Base-by-base conservation (phyloP, 2,329 filamentous ascomycete genomes). In the Colletotrichum sp. region DNA sequence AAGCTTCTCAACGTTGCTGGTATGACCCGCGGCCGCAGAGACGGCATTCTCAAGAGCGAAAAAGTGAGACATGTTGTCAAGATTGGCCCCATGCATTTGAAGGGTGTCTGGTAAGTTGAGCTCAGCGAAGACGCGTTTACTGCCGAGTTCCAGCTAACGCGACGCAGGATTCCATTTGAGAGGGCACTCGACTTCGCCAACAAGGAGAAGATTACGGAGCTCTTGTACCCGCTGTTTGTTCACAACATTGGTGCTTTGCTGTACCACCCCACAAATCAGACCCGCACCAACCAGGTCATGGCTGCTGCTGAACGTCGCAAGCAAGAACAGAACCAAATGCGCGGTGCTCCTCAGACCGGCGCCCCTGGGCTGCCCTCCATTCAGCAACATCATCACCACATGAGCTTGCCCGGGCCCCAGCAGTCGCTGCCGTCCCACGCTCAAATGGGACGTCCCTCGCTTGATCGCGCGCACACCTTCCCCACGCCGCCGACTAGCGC, bases 141-240 rank as follows among this genome's bases (percentile, higher is more conserved):
- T 5, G 26, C 49, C 21, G 18, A 63, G 44, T 10, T 36, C 8
- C 5, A 24, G 9, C 76, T 77, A 55, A 78, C 32, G 15, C 57
- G n/a, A 9, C n/a, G 28, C 80, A 98, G 96, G 96, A 99, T 99
- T 81, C 97, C 97, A 3, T 99, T 98, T 81, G 97, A 99, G 80
- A 94, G 97, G 79, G 97, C 97, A n/a, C 88, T 99, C 70, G 97
- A 99, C 81, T 99, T 99, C 84, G 97, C 97, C 79, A 99, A 99
- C 88, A 99, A 98, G 90, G 97, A 99, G 86, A 99, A 99, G 88
- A 99, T 99, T 78, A 99, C 97, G 0, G 96, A 99, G 86, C 88
- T 96, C 64, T 88, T 99, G 71, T 99, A 99, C 85, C 97, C 97
- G 69, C 89, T 99, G 65, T 99, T 99, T 84, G 97, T 99, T 52